These are phyloP conservation scores for Aspergillus bertholletiae DNA, from an alignment of 495 filamentous ascomycete species.

Conservation along the genomic window DNA sequence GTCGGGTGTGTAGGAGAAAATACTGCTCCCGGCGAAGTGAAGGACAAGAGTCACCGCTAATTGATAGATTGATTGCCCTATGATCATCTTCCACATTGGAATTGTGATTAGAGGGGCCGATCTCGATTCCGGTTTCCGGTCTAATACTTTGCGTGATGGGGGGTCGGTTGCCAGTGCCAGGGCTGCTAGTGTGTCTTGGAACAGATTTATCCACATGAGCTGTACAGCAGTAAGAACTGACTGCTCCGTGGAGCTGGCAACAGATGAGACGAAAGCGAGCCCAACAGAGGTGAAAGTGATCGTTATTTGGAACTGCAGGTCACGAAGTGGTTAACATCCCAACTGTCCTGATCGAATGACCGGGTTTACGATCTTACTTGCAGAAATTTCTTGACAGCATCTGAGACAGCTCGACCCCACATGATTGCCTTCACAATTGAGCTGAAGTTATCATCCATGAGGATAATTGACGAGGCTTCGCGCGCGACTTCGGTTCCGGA, in stretches of 20 bases:
- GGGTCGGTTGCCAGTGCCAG: slow-evolving; percentile 76
- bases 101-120: slow-evolving; percentile 63
- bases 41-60: slow-evolving; percentile 65
- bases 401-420: slow-evolving; percentile 83
- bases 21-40: slow-evolving; percentile 54
- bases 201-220: slow-evolving; percentile 75
- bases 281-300: slow-evolving; percentile 78
- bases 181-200: slow-evolving; percentile 44
- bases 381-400: slow-evolving; percentile 76
- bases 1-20: slow-evolving; percentile 45
- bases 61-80: slow-evolving; percentile 73
- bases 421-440: slow-evolving; percentile 77
- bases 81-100: slow-evolving; percentile 90
- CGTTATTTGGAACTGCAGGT: slow-evolving; percentile 65
- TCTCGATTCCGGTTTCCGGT: slow-evolving; percentile 67
- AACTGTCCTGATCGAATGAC: not conserved
- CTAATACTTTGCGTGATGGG: slow-evolving; percentile 64
- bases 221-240: slow-evolving; percentile 77
- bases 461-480: slow-evolving; percentile 76
- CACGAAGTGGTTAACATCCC: not conserved
- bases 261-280: slow-evolving; percentile 71
- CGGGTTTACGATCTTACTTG: slow-evolving; percentile 30
- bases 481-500: slow-evolving; percentile 68
- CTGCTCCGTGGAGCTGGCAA: slow-evolving; percentile 50
- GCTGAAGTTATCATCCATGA: slow-evolving; percentile 80